phyloP scores from a whole-genome alignment of 2,329 filamentous ascomycete genomes.

The Aphanocladium album region DNA sequence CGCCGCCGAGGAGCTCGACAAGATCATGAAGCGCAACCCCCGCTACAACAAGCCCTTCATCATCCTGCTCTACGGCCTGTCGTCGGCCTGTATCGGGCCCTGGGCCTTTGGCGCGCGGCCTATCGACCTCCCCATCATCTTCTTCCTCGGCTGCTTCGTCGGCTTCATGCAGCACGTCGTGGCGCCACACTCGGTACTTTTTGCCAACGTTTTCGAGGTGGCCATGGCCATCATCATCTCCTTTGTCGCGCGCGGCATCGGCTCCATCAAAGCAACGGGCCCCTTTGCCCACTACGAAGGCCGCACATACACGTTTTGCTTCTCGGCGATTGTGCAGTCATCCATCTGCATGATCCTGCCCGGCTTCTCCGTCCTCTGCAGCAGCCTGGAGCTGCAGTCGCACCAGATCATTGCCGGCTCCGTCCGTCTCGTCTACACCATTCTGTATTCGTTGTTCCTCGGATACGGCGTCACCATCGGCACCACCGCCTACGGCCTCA shows the following conservation, averaged over 20 bases:
- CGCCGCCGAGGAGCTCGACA: conserved; percentile 6
- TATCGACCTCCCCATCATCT: conserved; percentile 9
- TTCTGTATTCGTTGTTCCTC: conserved; percentile 62
- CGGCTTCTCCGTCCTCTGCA: conserved; percentile 40
- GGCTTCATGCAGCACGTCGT: conserved; percentile 9
- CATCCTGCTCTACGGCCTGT: conserved; percentile 7
- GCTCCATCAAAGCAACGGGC: conserved; percentile 2
- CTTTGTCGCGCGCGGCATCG: background rate
- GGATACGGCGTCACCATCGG: conserved; percentile 63
- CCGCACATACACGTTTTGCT: conserved; percentile 3
- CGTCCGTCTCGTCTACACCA: conserved; percentile 65
- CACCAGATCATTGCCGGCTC: conserved; percentile 60
- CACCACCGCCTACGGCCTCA: conserved; percentile 52
- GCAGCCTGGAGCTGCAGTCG: conserved; percentile 59
- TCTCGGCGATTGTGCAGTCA: conserved; percentile 8
- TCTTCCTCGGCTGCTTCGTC: conserved; percentile 9
- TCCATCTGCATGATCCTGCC: conserved; percentile 12
- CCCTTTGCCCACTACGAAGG: background rate
- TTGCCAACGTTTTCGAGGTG: conserved; percentile 11
- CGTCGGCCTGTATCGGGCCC: conserved; percentile 5
- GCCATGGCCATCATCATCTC: conserved; percentile 10
- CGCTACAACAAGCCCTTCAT: conserved; percentile 4
- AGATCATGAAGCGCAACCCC: background rate
- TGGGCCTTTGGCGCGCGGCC: conserved; percentile 8
- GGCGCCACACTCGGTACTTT: conserved; percentile 5